Evolutionary conservation across 257 asterid species (phyloP).

Genomic region (Przewalskia tangutica): DNA sequence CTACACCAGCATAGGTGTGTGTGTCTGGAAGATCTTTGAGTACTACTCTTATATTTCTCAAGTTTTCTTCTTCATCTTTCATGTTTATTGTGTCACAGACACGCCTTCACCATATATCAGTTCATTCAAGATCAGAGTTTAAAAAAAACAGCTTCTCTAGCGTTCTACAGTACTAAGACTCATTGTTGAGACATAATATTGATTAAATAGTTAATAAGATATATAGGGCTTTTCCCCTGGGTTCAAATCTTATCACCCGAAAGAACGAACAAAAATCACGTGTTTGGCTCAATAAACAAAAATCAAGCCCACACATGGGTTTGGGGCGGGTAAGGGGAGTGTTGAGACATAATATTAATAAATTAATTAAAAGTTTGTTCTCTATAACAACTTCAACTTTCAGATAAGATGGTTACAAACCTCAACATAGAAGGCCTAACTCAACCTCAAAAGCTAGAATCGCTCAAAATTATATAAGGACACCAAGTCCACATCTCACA

Average conservation of each 20-base stretch:
- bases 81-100: not conserved
- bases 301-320: not conserved
- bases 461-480: no score
- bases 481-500: not conserved
- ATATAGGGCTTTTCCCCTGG: not conserved
- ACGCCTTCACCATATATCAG: not conserved
- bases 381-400: not conserved
- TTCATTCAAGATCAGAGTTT: not conserved
- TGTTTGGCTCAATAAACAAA: not conserved
- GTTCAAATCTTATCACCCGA: not conserved
- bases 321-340: no score
- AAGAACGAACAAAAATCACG: not conserved
- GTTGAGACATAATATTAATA: not conserved
- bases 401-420: not conserved
- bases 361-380: not conserved
- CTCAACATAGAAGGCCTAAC: not conserved
- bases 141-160: not conserved
- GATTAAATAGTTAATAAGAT: no score
- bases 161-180: not conserved
- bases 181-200: not conserved
- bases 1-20: not conserved
- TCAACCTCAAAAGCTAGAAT: not conserved
- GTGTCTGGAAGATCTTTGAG: not conserved
- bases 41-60: not conserved
- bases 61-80: not conserved